A percentile compares a stretch with the other conserved stretches of the same genome.
Conservation (phyloP, 208 protist species). For the Trypanosoma rangeli region DNA sequence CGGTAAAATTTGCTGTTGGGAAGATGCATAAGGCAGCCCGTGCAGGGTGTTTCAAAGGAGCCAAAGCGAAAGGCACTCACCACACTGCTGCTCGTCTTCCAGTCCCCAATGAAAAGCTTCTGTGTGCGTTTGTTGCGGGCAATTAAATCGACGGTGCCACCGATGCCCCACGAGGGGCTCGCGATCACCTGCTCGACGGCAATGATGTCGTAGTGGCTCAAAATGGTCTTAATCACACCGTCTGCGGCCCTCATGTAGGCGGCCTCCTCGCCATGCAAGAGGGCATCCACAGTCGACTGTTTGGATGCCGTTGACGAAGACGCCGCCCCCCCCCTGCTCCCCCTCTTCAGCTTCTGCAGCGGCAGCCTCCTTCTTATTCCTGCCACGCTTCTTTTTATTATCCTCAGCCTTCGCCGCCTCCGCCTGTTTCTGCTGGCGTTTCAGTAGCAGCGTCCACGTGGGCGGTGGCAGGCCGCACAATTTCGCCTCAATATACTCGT, state of each 20-base stretch:
- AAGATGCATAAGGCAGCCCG: conserved; percentile 71
- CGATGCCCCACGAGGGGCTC: conserved; percentile 57
- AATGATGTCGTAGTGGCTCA: conserved; percentile 55
- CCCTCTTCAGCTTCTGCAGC: not conserved
- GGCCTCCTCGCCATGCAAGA: conserved; percentile 76
- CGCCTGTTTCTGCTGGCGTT: conserved; percentile 28
- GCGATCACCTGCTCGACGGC: conserved; percentile 76
- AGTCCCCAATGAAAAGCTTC: conserved; percentile 80
- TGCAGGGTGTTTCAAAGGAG: conserved; percentile 66
- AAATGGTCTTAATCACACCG: conserved; percentile 50
- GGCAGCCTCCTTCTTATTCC: conserved; percentile 7
- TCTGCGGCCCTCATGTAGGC: conserved; percentile 69
- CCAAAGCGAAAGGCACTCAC: conserved; percentile 81
- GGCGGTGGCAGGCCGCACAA: conserved; percentile 69
- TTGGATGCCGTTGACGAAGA: not conserved
- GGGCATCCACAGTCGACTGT: conserved; percentile 31
- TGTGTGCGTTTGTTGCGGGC: conserved; percentile 64
- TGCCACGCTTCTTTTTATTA: conserved; percentile 13
- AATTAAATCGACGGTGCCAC: conserved; percentile 83
- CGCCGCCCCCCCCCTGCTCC: not conserved
- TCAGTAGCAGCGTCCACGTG: conserved; percentile 52
- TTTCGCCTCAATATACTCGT: conserved; percentile 82
- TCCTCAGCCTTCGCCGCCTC: not conserved
- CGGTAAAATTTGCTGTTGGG: conserved; percentile 84
- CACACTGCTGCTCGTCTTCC: conserved; percentile 84